phyloP scores from a whole-genome alignment of 352 stramenopile species.

The Thalassiosira hispida region DNA sequence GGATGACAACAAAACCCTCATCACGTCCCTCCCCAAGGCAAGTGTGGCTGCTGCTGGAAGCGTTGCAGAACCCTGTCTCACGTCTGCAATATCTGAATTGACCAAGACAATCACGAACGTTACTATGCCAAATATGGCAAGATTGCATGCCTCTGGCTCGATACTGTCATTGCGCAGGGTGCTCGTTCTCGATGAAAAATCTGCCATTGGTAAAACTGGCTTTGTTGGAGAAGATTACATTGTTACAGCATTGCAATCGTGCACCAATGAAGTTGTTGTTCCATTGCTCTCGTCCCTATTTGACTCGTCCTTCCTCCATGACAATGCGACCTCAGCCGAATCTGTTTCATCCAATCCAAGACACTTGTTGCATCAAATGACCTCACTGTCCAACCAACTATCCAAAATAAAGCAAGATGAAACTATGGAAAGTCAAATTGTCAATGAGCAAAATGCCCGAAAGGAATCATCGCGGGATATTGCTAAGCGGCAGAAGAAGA shows the following conservation, averaged over 20 bases:
- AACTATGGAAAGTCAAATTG: constrained; percentile 57
- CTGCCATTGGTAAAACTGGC: not conserved
- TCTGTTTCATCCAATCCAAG: too few relatives aligned
- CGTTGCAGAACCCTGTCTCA: too few relatives aligned
- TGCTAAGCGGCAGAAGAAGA: constrained; percentile 65
- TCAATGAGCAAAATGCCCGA: constrained; percentile 56
- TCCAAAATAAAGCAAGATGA: constrained; percentile 53
- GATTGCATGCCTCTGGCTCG: constrained; percentile 57
- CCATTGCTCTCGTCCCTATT: constrained; percentile 27
- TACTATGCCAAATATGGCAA: constrained; percentile 10
- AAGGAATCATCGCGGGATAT: constrained; percentile 72
- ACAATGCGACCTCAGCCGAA: too few relatives aligned
- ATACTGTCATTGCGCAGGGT: constrained; percentile 38
- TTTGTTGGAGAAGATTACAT: constrained; percentile 16
- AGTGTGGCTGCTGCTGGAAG: not conserved
- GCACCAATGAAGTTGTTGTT: constrained; percentile 26
- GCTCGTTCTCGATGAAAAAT: constrained; percentile 19
- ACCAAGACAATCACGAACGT: constrained; percentile 15
- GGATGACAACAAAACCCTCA: constrained; percentile 68
- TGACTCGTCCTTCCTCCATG: not conserved
- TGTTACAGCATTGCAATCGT: constrained; percentile 19
- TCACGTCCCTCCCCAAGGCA: constrained; percentile 25
- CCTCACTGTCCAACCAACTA: constrained; percentile 22
- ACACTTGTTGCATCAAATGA: constrained; percentile 32
- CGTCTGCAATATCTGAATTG: too few relatives aligned